These are phyloP conservation scores for Metarhizium rileyi DNA, from an alignment of 2,329 filamentous ascomycete genomes.

Conservation along the genomic window DNA sequence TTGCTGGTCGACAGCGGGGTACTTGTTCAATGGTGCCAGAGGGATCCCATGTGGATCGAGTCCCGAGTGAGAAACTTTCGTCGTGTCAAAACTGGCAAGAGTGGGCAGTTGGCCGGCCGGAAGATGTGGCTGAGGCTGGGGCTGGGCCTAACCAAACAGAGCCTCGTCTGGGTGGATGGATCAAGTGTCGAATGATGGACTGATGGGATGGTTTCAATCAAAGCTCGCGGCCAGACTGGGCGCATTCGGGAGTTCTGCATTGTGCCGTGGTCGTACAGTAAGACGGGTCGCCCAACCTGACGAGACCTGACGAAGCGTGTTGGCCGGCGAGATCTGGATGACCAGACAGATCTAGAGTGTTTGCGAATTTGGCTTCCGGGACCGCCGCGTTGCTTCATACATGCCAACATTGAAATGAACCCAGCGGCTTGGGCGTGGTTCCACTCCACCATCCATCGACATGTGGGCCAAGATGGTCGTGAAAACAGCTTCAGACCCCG, in stretches of 20 bases:
- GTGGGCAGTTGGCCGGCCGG: too few species aligned
- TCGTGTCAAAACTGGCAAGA: too few species aligned
- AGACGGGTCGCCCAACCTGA: not conserved
- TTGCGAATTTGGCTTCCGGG: slow-evolving; percentile 2
- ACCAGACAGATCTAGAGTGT: not conserved
- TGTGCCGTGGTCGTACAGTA: not conserved
- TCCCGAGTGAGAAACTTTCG: too few species aligned
- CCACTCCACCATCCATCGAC: not conserved
- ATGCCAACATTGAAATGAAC: too few species aligned
- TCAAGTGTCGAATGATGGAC: too few species aligned
- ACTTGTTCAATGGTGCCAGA: not conserved
- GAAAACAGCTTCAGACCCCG: not conserved
- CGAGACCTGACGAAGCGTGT: not conserved
- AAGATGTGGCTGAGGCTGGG: not conserved
- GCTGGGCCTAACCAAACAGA: not conserved
- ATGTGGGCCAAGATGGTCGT: not conserved
- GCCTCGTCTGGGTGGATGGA: not conserved
- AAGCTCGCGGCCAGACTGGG: not conserved
- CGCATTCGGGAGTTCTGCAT: not conserved
- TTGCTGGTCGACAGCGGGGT: too few species aligned
- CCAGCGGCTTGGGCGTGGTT: not conserved
- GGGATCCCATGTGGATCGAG: not conserved
- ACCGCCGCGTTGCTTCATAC: not conserved
- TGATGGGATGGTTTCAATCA: not conserved
- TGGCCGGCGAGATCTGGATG: not conserved